phyloP scores from a whole-genome alignment of 2,329 filamentous ascomycete genomes.

The Polychaeton citri region DNA sequence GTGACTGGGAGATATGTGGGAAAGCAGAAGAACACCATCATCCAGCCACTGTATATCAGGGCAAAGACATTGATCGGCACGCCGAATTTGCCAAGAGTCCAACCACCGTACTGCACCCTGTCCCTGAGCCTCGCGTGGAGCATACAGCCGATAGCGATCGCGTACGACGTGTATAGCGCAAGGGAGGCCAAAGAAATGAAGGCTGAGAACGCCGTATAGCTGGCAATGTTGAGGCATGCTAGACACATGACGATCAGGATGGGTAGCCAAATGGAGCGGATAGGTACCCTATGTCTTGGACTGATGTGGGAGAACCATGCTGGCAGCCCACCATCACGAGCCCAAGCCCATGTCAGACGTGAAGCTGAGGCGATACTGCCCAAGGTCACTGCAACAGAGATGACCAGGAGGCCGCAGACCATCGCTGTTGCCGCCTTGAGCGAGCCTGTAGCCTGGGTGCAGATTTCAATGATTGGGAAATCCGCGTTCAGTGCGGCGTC shows the following conservation, averaged over 20 bases:
- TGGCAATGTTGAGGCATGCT: slow-evolving; percentile 10
- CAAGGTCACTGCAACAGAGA: slow-evolving; percentile 10
- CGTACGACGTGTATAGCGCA: slow-evolving; percentile 13
- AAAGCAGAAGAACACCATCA: slow-evolving; percentile 13
- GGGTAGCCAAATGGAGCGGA: slow-evolving; percentile 12
- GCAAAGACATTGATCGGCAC: slow-evolving; percentile 12
- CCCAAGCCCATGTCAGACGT: slow-evolving; percentile 13
- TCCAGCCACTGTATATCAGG: slow-evolving; percentile 11
- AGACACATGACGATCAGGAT: slow-evolving; percentile 11
- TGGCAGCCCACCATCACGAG: slow-evolving; percentile 14
- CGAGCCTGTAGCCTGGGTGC: slow-evolving; percentile 11
- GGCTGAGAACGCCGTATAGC: slow-evolving; percentile 9
- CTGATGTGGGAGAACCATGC: slow-evolving; percentile 12
- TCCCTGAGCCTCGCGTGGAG: slow-evolving; percentile 4
- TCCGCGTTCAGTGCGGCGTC: slow-evolving; percentile 8
- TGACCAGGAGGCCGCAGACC: slow-evolving; percentile 8
- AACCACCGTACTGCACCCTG: slow-evolving; percentile 5
- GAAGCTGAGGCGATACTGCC: slow-evolving; percentile 10
- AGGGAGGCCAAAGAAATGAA: slow-evolving; percentile 13
- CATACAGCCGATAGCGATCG: slow-evolving; percentile 14
- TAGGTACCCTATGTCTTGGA: slow-evolving; percentile 8
- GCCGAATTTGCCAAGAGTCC: slow-evolving; percentile 10
- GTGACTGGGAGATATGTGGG: slow-evolving; percentile 12
- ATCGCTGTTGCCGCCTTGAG: slow-evolving; percentile 9
- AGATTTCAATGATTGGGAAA: slow-evolving; percentile 11